These are phyloP conservation scores for Skeletonema potamos DNA, from an alignment of 108 stramenopile species.

Conservation along the genomic window DNA sequence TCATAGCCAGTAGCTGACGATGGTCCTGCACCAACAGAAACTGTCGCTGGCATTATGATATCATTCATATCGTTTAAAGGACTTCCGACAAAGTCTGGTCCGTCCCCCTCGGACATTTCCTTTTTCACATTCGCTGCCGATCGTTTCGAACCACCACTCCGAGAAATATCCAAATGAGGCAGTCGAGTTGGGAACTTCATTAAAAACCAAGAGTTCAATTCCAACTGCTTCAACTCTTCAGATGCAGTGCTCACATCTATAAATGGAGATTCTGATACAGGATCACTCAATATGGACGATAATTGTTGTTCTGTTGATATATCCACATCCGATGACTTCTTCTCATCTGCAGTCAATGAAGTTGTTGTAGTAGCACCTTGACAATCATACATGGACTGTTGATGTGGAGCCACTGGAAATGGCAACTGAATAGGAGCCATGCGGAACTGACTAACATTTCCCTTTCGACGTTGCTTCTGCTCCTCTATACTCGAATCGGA, in stretches of 20 bases:
- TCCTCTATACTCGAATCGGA: slow-evolving; percentile 80
- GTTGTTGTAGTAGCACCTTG: slow-evolving; percentile 10
- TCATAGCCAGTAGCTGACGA: slow-evolving; percentile 48
- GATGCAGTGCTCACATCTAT: slow-evolving; percentile 18
- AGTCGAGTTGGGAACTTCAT: slow-evolving; percentile 52
- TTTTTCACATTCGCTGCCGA: slow-evolving; percentile 22
- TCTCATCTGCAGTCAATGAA: slow-evolving; percentile 13
- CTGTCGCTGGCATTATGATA: not conserved
- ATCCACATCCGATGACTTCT: slow-evolving; percentile 25
- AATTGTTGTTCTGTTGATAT: not conserved
- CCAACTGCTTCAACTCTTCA: slow-evolving; percentile 12
- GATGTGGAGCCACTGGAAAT: slow-evolving; percentile 44
- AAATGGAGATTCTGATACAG: slow-evolving; percentile 44
- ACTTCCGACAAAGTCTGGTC: slow-evolving; percentile 27
- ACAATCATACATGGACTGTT: slow-evolving; percentile 37
- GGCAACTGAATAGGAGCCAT: slow-evolving; percentile 47
- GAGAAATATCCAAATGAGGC: slow-evolving; percentile 38
- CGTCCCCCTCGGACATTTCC: slow-evolving; percentile 27
- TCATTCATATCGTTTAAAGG: not conserved
- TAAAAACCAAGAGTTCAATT: slow-evolving; percentile 42
- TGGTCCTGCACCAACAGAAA: not conserved
- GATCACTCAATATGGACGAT: slow-evolving; percentile 30
- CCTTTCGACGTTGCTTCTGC: not conserved
- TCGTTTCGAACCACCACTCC: slow-evolving; percentile 1
- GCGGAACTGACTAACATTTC: not conserved